These are phyloP conservation scores for Vaccinium darrowii DNA, from an alignment of 148 eudicot species.

Conservation along the genomic window DNA sequence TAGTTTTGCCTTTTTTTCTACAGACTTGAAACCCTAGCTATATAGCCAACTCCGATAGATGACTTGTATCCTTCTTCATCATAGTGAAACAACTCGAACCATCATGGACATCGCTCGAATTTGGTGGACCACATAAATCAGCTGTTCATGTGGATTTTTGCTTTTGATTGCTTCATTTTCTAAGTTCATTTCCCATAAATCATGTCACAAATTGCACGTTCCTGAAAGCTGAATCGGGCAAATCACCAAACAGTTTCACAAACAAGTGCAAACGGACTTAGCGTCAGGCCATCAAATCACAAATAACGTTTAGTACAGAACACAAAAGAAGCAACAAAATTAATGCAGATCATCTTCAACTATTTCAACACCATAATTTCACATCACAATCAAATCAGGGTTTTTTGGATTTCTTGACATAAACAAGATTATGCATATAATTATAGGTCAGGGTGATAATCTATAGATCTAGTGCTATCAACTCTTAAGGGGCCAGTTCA, in stretches of 20 bases:
- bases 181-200: background rate
- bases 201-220: background rate
- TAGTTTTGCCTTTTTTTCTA: no score
- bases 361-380: background rate
- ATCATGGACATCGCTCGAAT: no score
- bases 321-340: background rate
- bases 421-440: background rate
- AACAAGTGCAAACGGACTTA: background rate
- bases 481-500: no score
- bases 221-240: background rate
- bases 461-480: no score
- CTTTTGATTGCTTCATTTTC: background rate
- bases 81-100: no score
- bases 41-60: no score
- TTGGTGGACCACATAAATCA: no score
- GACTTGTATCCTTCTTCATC: no score
- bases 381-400: background rate
- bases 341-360: background rate
- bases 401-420: background rate
- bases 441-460: no score
- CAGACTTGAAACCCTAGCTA: no score
- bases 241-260: background rate
- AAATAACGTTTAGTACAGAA: background rate
- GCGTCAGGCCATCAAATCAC: no score
- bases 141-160: background rate